These are phyloP conservation scores for Zymoseptoria passerinii DNA, from an alignment of 2,329 filamentous ascomycete genomes.

Conservation along the genomic window DNA sequence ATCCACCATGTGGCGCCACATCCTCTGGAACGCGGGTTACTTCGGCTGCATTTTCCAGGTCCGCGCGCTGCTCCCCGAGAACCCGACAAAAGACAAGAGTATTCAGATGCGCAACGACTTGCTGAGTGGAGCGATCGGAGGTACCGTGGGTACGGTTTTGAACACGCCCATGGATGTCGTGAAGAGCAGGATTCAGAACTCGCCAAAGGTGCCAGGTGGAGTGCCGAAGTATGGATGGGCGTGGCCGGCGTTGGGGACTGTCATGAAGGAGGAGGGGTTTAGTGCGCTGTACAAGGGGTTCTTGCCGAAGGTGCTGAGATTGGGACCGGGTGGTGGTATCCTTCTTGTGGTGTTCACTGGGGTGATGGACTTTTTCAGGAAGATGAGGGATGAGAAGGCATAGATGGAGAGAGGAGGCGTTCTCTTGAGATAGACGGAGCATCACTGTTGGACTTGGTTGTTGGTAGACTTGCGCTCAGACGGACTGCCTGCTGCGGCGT, in stretches of 20 bases:
- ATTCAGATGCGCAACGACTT: constrained; percentile 81
- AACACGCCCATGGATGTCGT: constrained; percentile 97
- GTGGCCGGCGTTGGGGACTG: constrained; percentile 74
- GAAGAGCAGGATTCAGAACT: constrained; percentile 97
- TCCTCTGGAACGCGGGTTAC: constrained; percentile 90
- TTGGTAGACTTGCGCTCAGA: not conserved
- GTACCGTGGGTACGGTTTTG: constrained; percentile 79
- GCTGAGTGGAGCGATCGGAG: constrained; percentile 76
- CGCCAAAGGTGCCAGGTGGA: constrained; percentile 68
- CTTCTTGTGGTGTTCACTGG: constrained; percentile 79
- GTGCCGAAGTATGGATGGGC: constrained; percentile 98
- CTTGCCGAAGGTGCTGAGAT: constrained; percentile 80
- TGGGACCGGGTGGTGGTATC: constrained; percentile 64
- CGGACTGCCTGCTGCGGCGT: not conserved
- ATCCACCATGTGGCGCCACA: constrained; percentile 92
- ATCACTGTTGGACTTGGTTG: not conserved
- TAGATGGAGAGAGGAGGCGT: not conserved
- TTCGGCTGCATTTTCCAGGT: constrained; percentile 99
- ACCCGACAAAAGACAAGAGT: constrained; percentile 62
- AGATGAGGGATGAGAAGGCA: constrained; percentile 43
- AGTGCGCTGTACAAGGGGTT: constrained; percentile 94
- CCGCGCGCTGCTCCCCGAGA: constrained; percentile 67
- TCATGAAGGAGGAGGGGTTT: constrained; percentile 90
- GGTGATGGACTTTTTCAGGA: constrained; percentile 87
- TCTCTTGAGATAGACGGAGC: too few species aligned